These are phyloP conservation scores for Cyberlindnera japonica DNA, from an alignment of 805 yeast species.

Conservation along the genomic window DNA sequence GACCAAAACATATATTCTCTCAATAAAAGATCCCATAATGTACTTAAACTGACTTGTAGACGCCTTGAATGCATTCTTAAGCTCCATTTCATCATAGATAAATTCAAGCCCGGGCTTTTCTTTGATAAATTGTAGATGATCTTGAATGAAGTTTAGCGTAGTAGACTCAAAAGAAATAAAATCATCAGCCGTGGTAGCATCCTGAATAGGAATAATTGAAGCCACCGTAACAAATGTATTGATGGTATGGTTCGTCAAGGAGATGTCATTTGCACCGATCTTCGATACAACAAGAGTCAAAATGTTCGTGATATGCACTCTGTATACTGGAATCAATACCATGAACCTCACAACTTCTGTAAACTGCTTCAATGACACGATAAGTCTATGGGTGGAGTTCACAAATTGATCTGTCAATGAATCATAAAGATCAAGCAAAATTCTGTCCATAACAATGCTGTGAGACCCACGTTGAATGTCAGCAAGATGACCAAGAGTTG, in stretches of 20 bases:
- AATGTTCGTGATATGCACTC: conserved; percentile 77
- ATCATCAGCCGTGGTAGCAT: conserved; percentile 42
- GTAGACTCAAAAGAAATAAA: conserved; percentile 37
- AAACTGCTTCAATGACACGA: conserved; percentile 65
- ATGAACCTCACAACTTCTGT: conserved; percentile 64
- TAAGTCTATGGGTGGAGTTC: conserved; percentile 75
- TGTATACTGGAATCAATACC: conserved; percentile 55
- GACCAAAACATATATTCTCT: conserved; percentile 56
- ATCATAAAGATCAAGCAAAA: conserved; percentile 72
- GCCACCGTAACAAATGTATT: conserved; percentile 68
- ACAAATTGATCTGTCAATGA: conserved; percentile 60
- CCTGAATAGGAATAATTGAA: conserved; percentile 67
- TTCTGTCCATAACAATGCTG: conserved; percentile 43
- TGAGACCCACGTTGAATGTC: conserved; percentile 49
- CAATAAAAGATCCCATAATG: conserved; percentile 52
- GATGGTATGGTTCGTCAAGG: conserved; percentile 64
- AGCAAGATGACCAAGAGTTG: conserved; percentile 54
- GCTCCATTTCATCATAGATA: conserved; percentile 40
- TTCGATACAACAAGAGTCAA: conserved; percentile 71
- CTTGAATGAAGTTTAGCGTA: conserved; percentile 55
- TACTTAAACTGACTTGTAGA: conserved; percentile 69
- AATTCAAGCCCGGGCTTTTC: conserved; percentile 30
- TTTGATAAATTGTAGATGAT: conserved; percentile 54
- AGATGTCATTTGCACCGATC: conserved; percentile 83
- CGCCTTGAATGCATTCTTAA: conserved; percentile 59